phyloP scores from a whole-genome alignment of 2,329 filamentous ascomycete genomes.

The Bimuria novae-zelandiae region DNA sequence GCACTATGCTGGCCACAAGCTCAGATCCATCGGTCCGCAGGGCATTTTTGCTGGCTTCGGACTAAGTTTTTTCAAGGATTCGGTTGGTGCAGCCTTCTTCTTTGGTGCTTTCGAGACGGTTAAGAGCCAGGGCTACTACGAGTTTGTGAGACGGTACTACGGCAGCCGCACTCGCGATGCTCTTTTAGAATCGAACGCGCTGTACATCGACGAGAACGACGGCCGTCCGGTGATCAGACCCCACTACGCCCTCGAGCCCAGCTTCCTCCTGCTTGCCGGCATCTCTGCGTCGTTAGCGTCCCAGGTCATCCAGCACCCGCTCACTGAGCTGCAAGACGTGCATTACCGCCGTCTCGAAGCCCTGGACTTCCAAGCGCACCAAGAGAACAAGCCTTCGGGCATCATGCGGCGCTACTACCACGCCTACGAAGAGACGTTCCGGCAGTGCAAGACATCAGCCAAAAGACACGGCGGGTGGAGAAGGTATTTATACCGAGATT shows the following conservation, averaged over 20 bases:
- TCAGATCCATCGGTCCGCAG: conserved; percentile 71
- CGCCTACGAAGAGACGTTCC: conserved; percentile 71
- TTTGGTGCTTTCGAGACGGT: conserved; percentile 77
- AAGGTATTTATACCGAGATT: conserved; percentile 71
- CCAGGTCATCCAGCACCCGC: conserved; percentile 71
- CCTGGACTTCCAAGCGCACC: conserved; percentile 64
- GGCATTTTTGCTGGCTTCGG: conserved; percentile 77
- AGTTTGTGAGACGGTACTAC: conserved; percentile 73
- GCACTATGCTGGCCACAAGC: conserved; percentile 69
- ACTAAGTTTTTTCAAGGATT: conserved; percentile 71
- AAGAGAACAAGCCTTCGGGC: conserved; percentile 32
- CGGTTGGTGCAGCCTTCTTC: conserved; percentile 70
- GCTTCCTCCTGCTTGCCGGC: conserved; percentile 71
- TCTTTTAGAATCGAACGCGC: conserved; percentile 27
- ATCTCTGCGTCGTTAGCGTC: conserved; percentile 70
- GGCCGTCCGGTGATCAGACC: conserved; percentile 64
- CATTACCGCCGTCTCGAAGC: conserved; percentile 76
- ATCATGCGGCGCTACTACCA: conserved; percentile 67
- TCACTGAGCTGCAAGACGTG: conserved; percentile 71
- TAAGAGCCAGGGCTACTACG: conserved; percentile 74
- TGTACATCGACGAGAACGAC: conserved; percentile 30
- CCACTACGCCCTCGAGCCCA: conserved; percentile 75
- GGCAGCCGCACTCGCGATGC: conserved; percentile 43
- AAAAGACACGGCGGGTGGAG: conserved; percentile 61
- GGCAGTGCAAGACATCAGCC: conserved; percentile 64